Conservation (phyloP, 2,329 filamentous ascomycete genomes). For the Colletotrichum sojae region DNA sequence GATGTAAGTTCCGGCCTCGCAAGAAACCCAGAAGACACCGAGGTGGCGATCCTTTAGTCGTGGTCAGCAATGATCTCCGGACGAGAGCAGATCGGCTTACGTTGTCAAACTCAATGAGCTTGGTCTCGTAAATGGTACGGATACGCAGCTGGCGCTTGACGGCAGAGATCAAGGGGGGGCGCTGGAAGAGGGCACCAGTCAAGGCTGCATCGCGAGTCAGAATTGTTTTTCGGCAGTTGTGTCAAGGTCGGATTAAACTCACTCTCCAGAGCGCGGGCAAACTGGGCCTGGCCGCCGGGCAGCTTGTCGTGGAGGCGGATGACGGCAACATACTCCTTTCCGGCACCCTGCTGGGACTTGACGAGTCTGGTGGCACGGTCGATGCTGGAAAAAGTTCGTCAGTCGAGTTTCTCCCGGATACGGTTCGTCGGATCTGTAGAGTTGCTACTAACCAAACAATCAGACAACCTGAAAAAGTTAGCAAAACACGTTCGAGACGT, state of each 20-base stretch:
- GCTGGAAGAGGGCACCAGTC: constrained; percentile 96
- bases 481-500: constrained; percentile 74
- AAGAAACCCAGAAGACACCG: constrained; percentile 99
- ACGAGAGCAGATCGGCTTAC: constrained; percentile 25
- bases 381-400: constrained; percentile 61
- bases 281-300: constrained; percentile 92
- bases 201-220: constrained; percentile 62
- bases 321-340: constrained; percentile 98
- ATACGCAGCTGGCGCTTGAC: constrained; percentile 99
- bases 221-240: constrained; percentile 15
- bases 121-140: constrained; percentile 97
- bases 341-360: constrained; percentile 98
- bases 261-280: constrained; percentile 91
- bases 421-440: constrained; percentile 4
- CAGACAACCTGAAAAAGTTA: constrained; percentile 40
- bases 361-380: constrained; percentile 97
- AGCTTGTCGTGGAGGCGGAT: constrained; percentile 96
- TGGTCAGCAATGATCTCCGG: constrained; percentile 22
- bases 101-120: constrained; percentile 97
- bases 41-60: constrained; percentile 80
- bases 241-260: constrained; percentile 17
- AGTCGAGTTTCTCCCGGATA: constrained; percentile 1
- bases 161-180: constrained; percentile 95
- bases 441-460: constrained; percentile 39
- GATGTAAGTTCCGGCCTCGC: constrained; percentile 98